Evolutionary conservation across 495 filamentous ascomycete species (phyloP).

Genomic region (Friedmanniomyces simplex): DNA sequence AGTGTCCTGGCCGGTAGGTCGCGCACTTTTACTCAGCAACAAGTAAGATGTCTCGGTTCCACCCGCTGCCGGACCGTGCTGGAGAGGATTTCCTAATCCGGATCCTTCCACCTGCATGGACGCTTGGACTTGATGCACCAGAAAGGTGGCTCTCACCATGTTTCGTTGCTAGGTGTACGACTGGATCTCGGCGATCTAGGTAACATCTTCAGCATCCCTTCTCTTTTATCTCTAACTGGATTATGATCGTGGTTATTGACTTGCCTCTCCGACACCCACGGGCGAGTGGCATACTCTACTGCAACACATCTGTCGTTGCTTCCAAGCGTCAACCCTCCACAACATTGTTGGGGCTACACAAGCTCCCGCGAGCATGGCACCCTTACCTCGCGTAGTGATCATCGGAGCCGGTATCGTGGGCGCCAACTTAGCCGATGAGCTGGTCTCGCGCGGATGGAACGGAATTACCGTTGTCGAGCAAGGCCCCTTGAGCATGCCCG

Average conservation of each 20-base stretch:
- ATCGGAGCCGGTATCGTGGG: constrained; percentile 47
- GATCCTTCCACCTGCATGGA: background rate
- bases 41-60: background rate
- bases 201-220: no score
- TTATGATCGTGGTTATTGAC: no score
- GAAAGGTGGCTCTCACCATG: background rate
- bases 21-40: background rate
- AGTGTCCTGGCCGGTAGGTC: no score
- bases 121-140: background rate
- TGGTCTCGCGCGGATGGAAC: constrained; percentile 40
- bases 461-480: constrained; percentile 47
- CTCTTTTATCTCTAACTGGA: no score
- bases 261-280: no score
- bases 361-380: background rate
- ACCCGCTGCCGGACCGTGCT: background rate
- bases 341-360: background rate
- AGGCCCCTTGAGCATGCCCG: constrained; percentile 41
- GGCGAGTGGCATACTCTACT: no score
- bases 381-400: constrained; percentile 35
- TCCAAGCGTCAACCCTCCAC: background rate
- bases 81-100: background rate
- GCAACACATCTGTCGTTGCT: background rate
- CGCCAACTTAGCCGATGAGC: constrained; percentile 43
- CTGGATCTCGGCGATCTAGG: background rate
- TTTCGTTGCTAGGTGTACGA: background rate